These are phyloP conservation scores for Beauveria varroae DNA, from an alignment of 2,329 filamentous ascomycete species.

Conservation along the genomic window DNA sequence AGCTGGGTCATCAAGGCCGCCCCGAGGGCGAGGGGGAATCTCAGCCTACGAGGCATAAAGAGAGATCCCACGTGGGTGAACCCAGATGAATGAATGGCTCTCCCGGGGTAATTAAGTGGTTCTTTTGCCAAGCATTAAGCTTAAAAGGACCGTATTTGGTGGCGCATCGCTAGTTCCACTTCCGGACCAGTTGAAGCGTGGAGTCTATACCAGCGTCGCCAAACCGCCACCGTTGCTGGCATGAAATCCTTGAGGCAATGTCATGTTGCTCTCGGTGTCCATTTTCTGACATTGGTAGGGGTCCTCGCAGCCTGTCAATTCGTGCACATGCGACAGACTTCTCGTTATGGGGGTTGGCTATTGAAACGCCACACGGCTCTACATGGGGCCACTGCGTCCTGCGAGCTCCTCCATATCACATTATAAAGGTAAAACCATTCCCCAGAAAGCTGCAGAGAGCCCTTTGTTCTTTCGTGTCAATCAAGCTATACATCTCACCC, in stretches of 20 bases:
- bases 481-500: background rate
- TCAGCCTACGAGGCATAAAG: background rate
- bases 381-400: background rate
- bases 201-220: background rate
- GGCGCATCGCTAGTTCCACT: slow-evolving; percentile 1
- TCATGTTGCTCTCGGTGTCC: background rate
- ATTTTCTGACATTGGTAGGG: background rate
- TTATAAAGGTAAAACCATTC: background rate
- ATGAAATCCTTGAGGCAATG: background rate
- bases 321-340: slow-evolving; percentile 8
- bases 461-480: background rate
- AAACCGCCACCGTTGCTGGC: background rate
- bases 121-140: slow-evolving; percentile 6
- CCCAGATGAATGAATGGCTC: background rate
- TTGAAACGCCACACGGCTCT: slow-evolving; percentile 3
- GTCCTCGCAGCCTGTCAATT: background rate
- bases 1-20: background rate
- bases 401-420: background rate
- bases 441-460: background rate
- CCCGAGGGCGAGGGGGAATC: background rate
- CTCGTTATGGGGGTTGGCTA: slow-evolving; percentile 6
- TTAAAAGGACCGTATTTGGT: slow-evolving; percentile 5
- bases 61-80: slow-evolving; percentile 3
- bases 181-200: background rate
- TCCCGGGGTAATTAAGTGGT: background rate